Evolutionary conservation across 1,284 basidiomycete genomes (phyloP).

Genomic region (Moesziomyces aphidis): DNA sequence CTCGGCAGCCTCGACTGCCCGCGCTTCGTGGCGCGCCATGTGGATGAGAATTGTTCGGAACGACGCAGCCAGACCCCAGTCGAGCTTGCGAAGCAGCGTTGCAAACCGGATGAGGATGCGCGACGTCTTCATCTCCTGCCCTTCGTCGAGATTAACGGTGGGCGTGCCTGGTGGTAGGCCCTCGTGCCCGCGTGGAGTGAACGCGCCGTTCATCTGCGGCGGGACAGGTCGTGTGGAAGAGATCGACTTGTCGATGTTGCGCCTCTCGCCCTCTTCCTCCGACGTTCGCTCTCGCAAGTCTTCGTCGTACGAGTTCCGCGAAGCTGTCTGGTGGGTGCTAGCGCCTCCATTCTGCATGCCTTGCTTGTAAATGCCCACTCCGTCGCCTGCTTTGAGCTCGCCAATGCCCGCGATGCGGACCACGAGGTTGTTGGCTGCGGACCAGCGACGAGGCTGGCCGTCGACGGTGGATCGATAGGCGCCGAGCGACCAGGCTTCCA

Average conservation of each 20-base stretch:
- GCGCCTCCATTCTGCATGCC: neutral
- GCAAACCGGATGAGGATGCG: slow-evolving; percentile 16
- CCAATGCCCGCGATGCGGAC: slow-evolving; percentile 8
- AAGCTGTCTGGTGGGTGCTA: neutral
- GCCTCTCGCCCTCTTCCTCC: neutral
- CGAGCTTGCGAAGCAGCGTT: slow-evolving; percentile 5
- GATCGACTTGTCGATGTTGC: neutral
- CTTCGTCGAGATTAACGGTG: neutral
- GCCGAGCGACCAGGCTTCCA: slow-evolving; percentile 14
- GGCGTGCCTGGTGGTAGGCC: neutral
- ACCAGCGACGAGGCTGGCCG: slow-evolving; percentile 10
- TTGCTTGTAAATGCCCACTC: neutral
- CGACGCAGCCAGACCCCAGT: slow-evolving; percentile 16
- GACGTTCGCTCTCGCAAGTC: neutral
- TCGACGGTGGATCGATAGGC: slow-evolving; percentile 7
- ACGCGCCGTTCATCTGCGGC: no score
- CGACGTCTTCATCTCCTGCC: neutral
- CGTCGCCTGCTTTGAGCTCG: slow-evolving; percentile 1
- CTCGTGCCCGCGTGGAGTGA: neutral
- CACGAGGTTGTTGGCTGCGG: neutral
- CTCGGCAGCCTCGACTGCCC: neutral
- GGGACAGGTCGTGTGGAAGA: neutral
- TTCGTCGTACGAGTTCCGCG: neutral
- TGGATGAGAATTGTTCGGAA: slow-evolving; percentile 20
- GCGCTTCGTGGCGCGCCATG: slow-evolving; percentile 19